Evolutionary conservation across 2,329 filamentous ascomycete genomes (phyloP), one percentile per base, ranked within the genome.

Genomic region (Colletotrichum sp.): DNA sequence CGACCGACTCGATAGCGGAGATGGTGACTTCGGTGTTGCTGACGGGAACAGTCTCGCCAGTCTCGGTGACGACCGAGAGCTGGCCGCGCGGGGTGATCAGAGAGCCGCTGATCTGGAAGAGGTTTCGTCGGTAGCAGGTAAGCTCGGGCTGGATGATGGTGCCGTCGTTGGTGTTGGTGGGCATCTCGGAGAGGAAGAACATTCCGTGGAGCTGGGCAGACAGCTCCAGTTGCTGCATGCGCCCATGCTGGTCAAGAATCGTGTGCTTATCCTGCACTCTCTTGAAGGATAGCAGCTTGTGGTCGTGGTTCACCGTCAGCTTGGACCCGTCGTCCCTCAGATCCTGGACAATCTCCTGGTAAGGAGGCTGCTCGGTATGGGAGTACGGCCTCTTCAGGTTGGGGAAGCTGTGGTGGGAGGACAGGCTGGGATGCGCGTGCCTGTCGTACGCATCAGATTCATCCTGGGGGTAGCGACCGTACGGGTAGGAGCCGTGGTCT

Each of bases 71-170:
- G 71, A 98, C 92, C 68, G 94, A 97, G 71, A 96, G 89, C 77
- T 96, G 90, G 32, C 92, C 93, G 77, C 95, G 89, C 3, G 96
- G 95, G 16, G 96, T 90, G 55, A 95, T 95, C 74, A 98, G 91
- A 7, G 94, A 96, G 74, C 96, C 96, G 77, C 96, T 98, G 82
- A 98, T 98, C 84, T 98, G 96, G 85, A 99, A 99, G 65, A 99
- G 89, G 82, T 99, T 99, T 64, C 96, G 92, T 78, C 96, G 94
- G 85, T 99, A 99, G 89, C 96, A 99, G 5, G 96, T 99, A 83
- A 99, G 86, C 86, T 99, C 96, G 69, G 92, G 95, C 82, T 94
- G 94, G 66, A 93, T 87, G 63, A 90, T 83, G 62, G 85, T 87
- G 75, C 90, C 91, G 78, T 94, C 91, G 78, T 84, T 88, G 71